Base-by-base conservation (phyloP, 495 filamentous ascomycete species). In the Zalerion maritima region DNA sequence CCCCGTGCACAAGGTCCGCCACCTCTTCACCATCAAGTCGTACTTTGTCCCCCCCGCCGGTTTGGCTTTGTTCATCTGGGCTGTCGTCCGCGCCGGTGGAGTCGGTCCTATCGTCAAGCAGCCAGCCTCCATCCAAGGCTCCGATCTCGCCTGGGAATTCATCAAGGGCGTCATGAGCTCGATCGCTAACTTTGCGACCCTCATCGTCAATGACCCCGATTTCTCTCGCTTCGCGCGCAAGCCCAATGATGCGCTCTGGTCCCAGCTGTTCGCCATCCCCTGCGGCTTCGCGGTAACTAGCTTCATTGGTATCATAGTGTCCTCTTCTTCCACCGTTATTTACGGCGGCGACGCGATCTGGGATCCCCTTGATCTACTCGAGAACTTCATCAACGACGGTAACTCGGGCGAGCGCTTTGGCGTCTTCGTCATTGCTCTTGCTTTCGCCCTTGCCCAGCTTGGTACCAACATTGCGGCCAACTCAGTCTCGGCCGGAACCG, bases 381-480 rank as follows among this genome's bases (percentile, higher is more conserved):
- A 67, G 30, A 56, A 52, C 7, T 93, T 94, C 57, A 67, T 92
- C 40, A 43, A 58, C 24, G 73, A 84, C 17, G 79, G 80, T 19
- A 75, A 75, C 30, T 73, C 75, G 10, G 73, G 55, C 5, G 74
- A 85, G 43, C 78, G 86, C 16, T 82, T 85, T 36, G 86, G 83
- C 21, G 82, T 93, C 37, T 94, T 94, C 49, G 61, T 94, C 36
- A 91, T 94, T 39, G 58, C 81, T 0, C 46, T 67, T 13, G 83
- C 83, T 4, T 94, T 94, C 49, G 65, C 78, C 3, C 66, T 94
- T 8, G 85, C 86, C 9, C 85, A 93, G 49, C 58, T 93, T 10
- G 86, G 86, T 26, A 92, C 86, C 23, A 94, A 94, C 42, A 93
- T 94, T 40, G 79, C 84, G 3, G 85, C 85, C 36, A 94, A 94